These are phyloP conservation scores for Angophora floribunda DNA, from an alignment of 345 rosid species.

Conservation along the genomic window DNA sequence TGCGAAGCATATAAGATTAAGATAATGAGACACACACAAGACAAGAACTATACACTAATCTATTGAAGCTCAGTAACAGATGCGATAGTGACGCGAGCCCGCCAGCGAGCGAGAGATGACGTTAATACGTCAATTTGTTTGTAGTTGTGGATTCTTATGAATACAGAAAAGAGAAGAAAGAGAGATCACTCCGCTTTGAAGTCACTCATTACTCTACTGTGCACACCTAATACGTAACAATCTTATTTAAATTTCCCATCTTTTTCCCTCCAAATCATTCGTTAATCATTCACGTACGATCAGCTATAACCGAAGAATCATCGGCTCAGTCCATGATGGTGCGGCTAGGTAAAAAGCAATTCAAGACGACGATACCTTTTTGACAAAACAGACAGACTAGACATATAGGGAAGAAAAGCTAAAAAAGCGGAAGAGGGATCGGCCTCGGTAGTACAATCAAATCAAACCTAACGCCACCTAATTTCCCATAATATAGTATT, in stretches of 20 bases:
- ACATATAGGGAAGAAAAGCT: background rate
- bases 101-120: background rate
- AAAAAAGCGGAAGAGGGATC: background rate
- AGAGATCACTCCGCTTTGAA: slow-evolving; percentile 13
- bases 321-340: background rate
- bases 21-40: background rate
- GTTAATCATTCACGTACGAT: background rate
- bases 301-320: background rate
- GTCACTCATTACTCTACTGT: slow-evolving; percentile 11
- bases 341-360: background rate
- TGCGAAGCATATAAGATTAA: background rate
- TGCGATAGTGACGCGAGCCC: background rate
- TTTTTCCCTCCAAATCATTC: background rate
- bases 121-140: slow-evolving; percentile 21
- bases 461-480: slow-evolving; percentile 1
- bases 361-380: background rate
- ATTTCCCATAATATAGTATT: background rate
- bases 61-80: background rate
- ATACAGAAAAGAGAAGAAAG: background rate
- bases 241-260: background rate
- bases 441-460: background rate
- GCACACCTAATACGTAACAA: background rate
- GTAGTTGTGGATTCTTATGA: slow-evolving; percentile 10
- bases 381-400: background rate
- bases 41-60: background rate